Percentiles rank a stretch among this genome's conserved stretches.
phyloP scores from a whole-genome alignment of 768 basidiomycete species.

The Kwoniella europaea region DNA sequence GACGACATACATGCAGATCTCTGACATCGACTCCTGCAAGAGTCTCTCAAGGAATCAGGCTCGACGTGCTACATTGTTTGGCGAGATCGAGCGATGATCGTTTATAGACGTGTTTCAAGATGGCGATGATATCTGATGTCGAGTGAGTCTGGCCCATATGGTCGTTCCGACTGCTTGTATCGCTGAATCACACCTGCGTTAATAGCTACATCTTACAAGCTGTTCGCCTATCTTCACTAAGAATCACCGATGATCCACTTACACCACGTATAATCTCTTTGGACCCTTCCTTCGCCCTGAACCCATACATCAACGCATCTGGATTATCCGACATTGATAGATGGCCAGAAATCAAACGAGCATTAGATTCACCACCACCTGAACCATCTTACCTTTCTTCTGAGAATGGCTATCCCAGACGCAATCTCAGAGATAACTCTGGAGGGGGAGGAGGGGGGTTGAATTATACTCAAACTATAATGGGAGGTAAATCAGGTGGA shows the following conservation, averaged over 20 bases:
- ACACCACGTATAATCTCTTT: slow-evolving; percentile 79
- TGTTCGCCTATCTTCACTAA: slow-evolving; percentile 83
- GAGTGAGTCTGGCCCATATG: slow-evolving; percentile 38
- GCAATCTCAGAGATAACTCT: slow-evolving; percentile 47
- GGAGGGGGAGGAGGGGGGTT: slow-evolving; percentile 63
- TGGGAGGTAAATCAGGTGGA: slow-evolving; percentile 73
- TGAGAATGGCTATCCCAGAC: slow-evolving; percentile 28
- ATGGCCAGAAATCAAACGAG: slow-evolving; percentile 82
- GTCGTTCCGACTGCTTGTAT: neutral
- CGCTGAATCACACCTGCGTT: neutral
- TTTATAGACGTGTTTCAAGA: slow-evolving; percentile 17
- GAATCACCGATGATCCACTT: slow-evolving; percentile 84
- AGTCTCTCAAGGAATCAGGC: too few relatives aligned
- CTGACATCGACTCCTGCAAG: too few relatives aligned
- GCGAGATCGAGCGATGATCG: neutral
- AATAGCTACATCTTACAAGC: slow-evolving; percentile 77
- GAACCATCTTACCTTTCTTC: slow-evolving; percentile 69
- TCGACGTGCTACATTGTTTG: too few relatives aligned
- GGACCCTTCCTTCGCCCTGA: slow-evolving; percentile 72
- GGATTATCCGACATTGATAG: slow-evolving; percentile 75
- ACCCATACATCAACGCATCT: slow-evolving; percentile 80
- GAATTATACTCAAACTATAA: slow-evolving; percentile 87
- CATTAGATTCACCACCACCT: slow-evolving; percentile 60
- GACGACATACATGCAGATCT: too few relatives aligned
- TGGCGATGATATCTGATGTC: slow-evolving; percentile 57